Percentiles rank a stretch among this genome's conserved stretches.
phyloP scores from a whole-genome alignment of 2,329 filamentous ascomycete genomes.

The Fusarium albosuccineum region DNA sequence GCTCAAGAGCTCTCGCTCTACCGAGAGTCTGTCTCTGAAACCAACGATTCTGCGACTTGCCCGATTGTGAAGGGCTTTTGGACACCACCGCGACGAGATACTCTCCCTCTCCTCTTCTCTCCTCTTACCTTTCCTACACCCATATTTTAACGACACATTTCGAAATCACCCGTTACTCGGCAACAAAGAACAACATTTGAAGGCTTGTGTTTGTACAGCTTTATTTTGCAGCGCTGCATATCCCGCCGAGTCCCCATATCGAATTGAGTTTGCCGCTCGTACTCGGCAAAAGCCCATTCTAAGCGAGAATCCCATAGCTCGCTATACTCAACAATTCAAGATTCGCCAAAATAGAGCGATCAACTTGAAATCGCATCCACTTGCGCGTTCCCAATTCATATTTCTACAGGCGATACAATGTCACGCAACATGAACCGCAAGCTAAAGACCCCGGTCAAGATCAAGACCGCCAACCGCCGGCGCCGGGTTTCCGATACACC shows the following conservation, averaged over 20 bases:
- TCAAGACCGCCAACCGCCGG: constrained; percentile 55
- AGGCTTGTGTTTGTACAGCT: not conserved
- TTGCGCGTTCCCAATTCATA: constrained; percentile 1
- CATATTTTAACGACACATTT: constrained; percentile 3
- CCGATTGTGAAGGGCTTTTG: constrained; percentile 48
- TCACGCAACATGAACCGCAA: constrained; percentile 67
- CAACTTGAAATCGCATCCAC: not conserved
- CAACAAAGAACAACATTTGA: not conserved
- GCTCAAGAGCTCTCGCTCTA: constrained; percentile 56
- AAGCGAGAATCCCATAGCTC: not conserved
- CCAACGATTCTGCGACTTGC: constrained; percentile 48
- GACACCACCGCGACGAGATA: constrained; percentile 22
- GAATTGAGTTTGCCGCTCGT: not conserved
- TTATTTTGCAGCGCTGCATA: not conserved
- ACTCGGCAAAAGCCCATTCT: not conserved
- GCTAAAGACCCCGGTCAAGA: constrained; percentile 58
- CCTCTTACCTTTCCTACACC: not conserved
- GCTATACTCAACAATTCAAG: not conserved
- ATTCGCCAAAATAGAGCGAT: not conserved
- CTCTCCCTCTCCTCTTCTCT: constrained; percentile 12
- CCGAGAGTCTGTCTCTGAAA: constrained; percentile 57
- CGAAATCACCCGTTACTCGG: constrained; percentile 7
- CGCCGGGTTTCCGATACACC: constrained; percentile 63
- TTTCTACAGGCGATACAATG: constrained; percentile 53
- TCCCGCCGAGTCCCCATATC: not conserved